phyloP scores from a whole-genome alignment of 257 asterid genomes.

The Przewalskia tangutica region DNA sequence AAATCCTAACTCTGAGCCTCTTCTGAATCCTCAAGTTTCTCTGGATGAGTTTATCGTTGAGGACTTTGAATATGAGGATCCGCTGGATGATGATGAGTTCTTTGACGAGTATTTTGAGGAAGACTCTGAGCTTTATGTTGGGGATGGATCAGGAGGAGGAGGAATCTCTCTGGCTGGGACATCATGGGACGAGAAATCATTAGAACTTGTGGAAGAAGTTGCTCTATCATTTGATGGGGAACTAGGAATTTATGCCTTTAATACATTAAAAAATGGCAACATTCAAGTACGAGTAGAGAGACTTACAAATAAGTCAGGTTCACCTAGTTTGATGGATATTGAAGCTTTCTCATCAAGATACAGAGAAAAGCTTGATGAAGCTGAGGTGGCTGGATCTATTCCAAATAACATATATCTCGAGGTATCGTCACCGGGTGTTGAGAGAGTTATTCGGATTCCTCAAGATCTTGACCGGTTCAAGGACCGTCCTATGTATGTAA shows the following conservation, averaged over 20 bases:
- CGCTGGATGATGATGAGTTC: constrained; percentile 42
- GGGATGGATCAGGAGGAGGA: constrained; percentile 93
- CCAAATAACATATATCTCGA: constrained; percentile 57
- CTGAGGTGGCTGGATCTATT: constrained; percentile 49
- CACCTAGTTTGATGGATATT: constrained; percentile 69
- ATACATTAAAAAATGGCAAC: constrained; percentile 46
- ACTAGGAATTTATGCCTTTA: constrained; percentile 79
- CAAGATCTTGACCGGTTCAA: constrained; percentile 79
- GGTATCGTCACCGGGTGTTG: constrained; percentile 94
- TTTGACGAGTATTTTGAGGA: constrained; percentile 58
- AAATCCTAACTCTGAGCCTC: neutral
- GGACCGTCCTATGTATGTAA: constrained; percentile 70
- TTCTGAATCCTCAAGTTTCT: neutral
- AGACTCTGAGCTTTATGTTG: constrained; percentile 45
- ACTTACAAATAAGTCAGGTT: constrained; percentile 82
- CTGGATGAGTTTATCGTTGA: neutral
- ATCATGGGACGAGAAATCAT: constrained; percentile 61
- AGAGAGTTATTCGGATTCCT: constrained; percentile 63
- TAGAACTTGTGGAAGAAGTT: constrained; percentile 73
- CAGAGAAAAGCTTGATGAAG: constrained; percentile 61
- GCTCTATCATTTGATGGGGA: constrained; percentile 61
- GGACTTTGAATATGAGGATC: constrained; percentile 23
- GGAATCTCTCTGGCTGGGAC: constrained; percentile 75
- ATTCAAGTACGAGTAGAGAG: constrained; percentile 83
- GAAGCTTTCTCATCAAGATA: constrained; percentile 66